These are phyloP conservation scores for Kondoa subrosea DNA, from an alignment of 768 basidiomycete genomes.

Conservation along the genomic window DNA sequence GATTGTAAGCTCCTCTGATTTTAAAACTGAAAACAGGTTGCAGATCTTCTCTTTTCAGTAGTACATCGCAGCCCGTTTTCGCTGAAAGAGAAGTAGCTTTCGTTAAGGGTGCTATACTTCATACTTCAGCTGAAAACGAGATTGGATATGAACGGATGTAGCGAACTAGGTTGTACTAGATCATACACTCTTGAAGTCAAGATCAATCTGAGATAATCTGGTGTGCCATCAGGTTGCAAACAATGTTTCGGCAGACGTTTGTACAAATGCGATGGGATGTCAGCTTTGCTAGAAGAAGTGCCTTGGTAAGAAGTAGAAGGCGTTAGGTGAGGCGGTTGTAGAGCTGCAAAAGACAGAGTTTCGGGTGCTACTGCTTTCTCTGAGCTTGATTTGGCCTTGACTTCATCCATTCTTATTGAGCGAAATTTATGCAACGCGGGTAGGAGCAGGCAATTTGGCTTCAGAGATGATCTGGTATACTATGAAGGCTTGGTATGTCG, in stretches of 20 bases:
- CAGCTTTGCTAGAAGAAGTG: constrained; percentile 22
- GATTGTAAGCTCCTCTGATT: constrained; percentile 93
- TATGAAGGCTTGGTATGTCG: too few relatives aligned
- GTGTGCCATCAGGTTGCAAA: constrained; percentile 48
- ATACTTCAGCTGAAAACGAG: constrained; percentile 30
- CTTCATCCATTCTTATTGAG: background rate
- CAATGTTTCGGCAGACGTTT: constrained; percentile 47
- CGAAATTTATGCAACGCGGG: background rate
- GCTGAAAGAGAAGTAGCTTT: constrained; percentile 69
- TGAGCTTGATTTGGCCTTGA: background rate
- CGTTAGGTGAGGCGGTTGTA: background rate
- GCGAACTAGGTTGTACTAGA: constrained; percentile 47
- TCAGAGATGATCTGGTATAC: too few relatives aligned
- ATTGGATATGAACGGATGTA: background rate
- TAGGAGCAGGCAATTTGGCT: too few relatives aligned
- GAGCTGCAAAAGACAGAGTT: background rate
- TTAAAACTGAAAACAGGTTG: constrained; percentile 96
- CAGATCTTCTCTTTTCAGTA: constrained; percentile 90
- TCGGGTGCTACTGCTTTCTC: background rate
- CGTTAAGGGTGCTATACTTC: constrained; percentile 49
- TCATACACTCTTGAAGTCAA: constrained; percentile 79
- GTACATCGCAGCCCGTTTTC: constrained; percentile 79
- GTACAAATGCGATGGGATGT: constrained; percentile 33
- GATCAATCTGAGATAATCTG: constrained; percentile 76
- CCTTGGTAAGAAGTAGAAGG: background rate